A percentile compares a stretch with the other conserved stretches of the same genome.
Conservation (phyloP, 192 early-diverging fungal genomes). For the Coemansia sp. region DNA sequence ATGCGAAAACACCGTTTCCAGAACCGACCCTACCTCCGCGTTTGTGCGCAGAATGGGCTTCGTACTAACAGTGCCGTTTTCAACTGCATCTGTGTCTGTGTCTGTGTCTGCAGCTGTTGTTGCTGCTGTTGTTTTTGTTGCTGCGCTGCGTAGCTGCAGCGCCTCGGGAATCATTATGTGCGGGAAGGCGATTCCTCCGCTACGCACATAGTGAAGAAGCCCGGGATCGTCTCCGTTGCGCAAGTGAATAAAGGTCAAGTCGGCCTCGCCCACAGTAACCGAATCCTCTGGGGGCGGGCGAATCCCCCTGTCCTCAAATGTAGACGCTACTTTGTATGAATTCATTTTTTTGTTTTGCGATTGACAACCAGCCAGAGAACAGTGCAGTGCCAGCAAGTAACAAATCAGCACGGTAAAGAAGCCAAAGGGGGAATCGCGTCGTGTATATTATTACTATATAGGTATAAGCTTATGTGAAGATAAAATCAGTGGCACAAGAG, state of each 20-base stretch:
- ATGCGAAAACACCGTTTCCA: constrained; percentile 12
- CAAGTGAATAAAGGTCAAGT: constrained; percentile 48
- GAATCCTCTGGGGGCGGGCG: constrained; percentile 38
- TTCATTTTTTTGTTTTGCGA: constrained; percentile 16
- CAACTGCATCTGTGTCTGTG: neutral
- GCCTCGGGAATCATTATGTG: constrained; percentile 55
- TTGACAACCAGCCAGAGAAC: neutral
- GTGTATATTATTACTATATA: no score
- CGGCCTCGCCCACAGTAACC: constrained; percentile 50
- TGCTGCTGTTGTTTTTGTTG: neutral
- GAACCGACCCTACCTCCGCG: neutral
- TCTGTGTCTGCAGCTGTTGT: neutral
- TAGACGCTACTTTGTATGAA: constrained; percentile 17
- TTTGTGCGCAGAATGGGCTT: constrained; percentile 13
- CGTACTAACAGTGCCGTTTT: neutral
- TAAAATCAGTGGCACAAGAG: neutral
- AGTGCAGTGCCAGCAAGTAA: neutral
- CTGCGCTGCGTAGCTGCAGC: constrained; percentile 26
- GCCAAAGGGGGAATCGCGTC: no score
- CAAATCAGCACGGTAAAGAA: neutral
- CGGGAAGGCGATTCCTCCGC: constrained; percentile 50
- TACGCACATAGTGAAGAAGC: constrained; percentile 43
- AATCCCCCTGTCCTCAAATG: constrained; percentile 47
- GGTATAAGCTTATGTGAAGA: no score
- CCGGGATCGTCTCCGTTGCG: constrained; percentile 32